A percentile compares a stretch with the other conserved stretches of the same genome.
These are phyloP conservation scores for Nephelium lappaceum DNA, from an alignment of 345 rosid species.

Conservation along the genomic window DNA sequence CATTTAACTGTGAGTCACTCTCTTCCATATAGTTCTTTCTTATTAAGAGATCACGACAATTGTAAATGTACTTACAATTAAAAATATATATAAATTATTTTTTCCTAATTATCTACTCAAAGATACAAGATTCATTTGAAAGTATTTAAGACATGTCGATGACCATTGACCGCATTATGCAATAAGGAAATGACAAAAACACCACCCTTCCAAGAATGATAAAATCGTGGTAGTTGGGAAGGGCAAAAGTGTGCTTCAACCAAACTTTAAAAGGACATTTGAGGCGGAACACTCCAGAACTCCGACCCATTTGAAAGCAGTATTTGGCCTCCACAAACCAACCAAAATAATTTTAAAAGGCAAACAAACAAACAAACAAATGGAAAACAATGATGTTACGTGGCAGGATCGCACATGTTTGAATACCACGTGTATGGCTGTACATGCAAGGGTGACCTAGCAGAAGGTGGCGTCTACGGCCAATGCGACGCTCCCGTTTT, in stretches of 20 bases:
- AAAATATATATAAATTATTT: no score
- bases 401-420: not conserved
- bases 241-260: not conserved
- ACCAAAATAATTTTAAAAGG: no score
- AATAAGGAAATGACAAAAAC: not conserved
- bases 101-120: no score
- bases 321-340: not conserved
- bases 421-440: not conserved
- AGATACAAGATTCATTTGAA: no score
- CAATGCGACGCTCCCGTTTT: not conserved
- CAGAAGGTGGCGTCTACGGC: not conserved
- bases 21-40: no score
- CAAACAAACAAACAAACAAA: not conserved
- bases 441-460: not conserved
- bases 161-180: no score
- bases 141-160: no score
- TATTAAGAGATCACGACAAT: no score
- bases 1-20: no score
- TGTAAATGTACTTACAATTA: no score
- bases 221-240: not conserved
- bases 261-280: not conserved
- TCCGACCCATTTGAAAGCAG: not conserved
- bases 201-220: not conserved
- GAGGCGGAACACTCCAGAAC: not conserved
- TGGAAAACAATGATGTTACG: not conserved